Percentiles rank a stretch among this genome's conserved stretches.
Evolutionary conservation across 768 basidiomycete species (phyloP).

Genomic region (Mycena indigotica): DNA sequence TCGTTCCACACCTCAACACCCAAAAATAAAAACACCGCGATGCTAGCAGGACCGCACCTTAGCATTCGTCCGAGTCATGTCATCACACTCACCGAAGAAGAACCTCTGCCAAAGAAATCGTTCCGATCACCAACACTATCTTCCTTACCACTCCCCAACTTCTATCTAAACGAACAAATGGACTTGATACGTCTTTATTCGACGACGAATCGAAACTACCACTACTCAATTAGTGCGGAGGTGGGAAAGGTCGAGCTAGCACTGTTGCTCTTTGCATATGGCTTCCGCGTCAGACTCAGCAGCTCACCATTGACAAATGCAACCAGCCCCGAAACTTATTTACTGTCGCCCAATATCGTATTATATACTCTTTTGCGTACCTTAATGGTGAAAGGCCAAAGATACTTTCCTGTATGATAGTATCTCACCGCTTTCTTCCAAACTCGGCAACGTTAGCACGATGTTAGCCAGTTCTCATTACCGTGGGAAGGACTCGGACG

Average conservation of each 20-base stretch:
- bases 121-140: slow-evolving; percentile 57
- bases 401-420: no score
- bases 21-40: slow-evolving; percentile 48
- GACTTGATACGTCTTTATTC: slow-evolving; percentile 51
- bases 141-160: slow-evolving; percentile 61
- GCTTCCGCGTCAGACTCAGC: no score
- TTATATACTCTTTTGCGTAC: no score
- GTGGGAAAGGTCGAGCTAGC: slow-evolving; percentile 64
- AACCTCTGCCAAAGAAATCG: slow-evolving; percentile 50
- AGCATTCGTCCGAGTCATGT: slow-evolving; percentile 62
- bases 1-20: slow-evolving; percentile 63
- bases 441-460: no score
- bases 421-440: no score
- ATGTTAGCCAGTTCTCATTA: no score
- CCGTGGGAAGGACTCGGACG: no score
- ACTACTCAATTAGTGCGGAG: slow-evolving; percentile 60
- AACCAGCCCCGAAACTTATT: no score
- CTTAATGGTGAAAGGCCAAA: no score
- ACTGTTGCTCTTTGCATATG: slow-evolving; percentile 61
- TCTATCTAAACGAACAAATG: slow-evolving; percentile 60
- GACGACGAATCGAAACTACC: slow-evolving; percentile 49
- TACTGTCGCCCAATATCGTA: no score
- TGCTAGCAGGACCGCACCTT: slow-evolving; percentile 47
- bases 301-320: no score
- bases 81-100: slow-evolving; percentile 61